Evolutionary conservation across 2,329 filamentous ascomycete species (phyloP).

Genomic region (Colletotrichum caudatum): DNA sequence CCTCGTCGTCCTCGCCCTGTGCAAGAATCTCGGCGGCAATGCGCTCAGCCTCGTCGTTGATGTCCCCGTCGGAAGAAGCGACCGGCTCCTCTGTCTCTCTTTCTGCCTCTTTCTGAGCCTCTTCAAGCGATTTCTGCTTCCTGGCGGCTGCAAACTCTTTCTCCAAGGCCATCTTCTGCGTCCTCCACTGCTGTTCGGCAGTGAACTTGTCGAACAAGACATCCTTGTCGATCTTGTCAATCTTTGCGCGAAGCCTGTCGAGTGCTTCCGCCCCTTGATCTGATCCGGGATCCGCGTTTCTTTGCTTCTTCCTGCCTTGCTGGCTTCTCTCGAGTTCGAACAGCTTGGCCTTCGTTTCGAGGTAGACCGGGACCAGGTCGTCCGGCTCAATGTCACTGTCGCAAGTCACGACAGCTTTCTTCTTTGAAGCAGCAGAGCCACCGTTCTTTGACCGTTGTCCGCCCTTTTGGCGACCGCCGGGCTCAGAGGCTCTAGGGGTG

Average conservation of each 20-base stretch:
- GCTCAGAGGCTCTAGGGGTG: conserved; percentile 59
- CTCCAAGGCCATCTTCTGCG: conserved; percentile 69
- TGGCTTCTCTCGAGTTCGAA: conserved; percentile 68
- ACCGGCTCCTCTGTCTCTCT: conserved; percentile 40
- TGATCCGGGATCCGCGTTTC: conserved; percentile 50
- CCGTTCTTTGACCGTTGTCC: conserved; percentile 40
- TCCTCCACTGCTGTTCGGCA: conserved; percentile 75
- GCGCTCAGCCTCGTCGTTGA: conserved; percentile 68
- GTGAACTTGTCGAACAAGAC: conserved; percentile 77
- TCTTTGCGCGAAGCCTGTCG: conserved; percentile 77
- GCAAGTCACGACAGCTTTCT: conserved; percentile 62
- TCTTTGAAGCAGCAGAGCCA: conserved; percentile 48
- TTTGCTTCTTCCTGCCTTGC: conserved; percentile 58
- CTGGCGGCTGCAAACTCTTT: conserved; percentile 68
- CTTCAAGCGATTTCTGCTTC: conserved; percentile 53
- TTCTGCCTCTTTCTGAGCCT: conserved; percentile 44
- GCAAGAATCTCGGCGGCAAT: conserved; percentile 71
- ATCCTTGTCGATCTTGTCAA: conserved; percentile 82
- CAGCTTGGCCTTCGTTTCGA: conserved; percentile 79
- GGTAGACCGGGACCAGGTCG: conserved; percentile 78
- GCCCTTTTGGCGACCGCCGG: conserved; percentile 41
- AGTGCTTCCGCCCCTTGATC: conserved; percentile 65
- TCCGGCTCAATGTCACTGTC: conserved; percentile 82
- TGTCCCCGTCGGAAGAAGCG: conserved; percentile 57
- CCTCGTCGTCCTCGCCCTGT: conserved; percentile 66